These are phyloP conservation scores for Gypsophila paniculata DNA, from an alignment of 179 eudicot genomes.

Conservation along the genomic window DNA sequence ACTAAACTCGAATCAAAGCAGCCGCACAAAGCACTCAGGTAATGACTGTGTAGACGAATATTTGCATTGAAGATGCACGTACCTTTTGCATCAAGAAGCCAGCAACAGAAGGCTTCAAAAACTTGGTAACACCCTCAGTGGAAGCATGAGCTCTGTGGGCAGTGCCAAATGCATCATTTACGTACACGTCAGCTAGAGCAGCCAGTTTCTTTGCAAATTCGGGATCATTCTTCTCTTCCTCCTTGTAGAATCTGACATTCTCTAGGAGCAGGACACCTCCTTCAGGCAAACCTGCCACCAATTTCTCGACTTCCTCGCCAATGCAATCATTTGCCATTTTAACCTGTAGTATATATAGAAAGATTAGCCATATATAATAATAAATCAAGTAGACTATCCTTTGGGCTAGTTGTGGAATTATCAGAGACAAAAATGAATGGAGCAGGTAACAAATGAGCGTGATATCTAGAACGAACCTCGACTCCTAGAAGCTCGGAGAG, in stretches of 20 bases:
- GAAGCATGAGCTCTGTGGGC: constrained; percentile 52
- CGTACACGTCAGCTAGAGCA: constrained; percentile 38
- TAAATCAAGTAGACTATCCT: background rate
- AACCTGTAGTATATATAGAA: constrained; percentile 22
- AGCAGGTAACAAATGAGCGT: background rate
- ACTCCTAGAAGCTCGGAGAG: constrained; percentile 78
- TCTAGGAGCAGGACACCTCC: constrained; percentile 47
- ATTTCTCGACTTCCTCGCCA: constrained; percentile 43
- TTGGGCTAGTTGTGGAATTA: background rate
- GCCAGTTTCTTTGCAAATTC: constrained; percentile 51
- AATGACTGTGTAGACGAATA: too few relatives aligned
- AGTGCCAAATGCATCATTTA: constrained; percentile 48
- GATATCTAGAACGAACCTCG: constrained; percentile 39
- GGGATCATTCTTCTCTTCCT: constrained; percentile 53
- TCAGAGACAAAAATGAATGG: background rate
- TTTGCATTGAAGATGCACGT: background rate
- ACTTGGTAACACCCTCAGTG: constrained; percentile 46
- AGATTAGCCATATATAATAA: background rate
- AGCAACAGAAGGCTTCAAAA: constrained; percentile 38
- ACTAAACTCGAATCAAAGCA: background rate
- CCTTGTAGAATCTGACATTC: constrained; percentile 48
- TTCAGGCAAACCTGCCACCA: constrained; percentile 38
- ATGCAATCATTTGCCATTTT: constrained; percentile 39
- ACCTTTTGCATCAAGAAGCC: constrained; percentile 41
- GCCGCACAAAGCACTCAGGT: background rate